phyloP scores from a whole-genome alignment of 1,284 basidiomycete species.

The Neolentinus lepideus region DNA sequence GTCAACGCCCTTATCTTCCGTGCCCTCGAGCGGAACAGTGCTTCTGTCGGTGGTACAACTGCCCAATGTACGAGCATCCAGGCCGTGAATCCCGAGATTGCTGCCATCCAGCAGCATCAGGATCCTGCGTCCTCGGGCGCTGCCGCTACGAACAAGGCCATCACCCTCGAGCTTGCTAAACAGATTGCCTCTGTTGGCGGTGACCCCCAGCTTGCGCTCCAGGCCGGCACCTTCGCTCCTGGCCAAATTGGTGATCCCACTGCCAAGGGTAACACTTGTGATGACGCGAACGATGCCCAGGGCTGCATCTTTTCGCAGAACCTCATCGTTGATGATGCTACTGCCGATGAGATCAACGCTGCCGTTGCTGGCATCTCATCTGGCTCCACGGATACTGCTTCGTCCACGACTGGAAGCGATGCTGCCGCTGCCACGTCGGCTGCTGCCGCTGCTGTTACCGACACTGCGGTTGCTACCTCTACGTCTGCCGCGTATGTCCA shows the following conservation, averaged over 20 bases:
- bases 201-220: constrained; percentile 50
- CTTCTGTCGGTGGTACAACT: constrained; percentile 41
- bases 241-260: constrained; percentile 47
- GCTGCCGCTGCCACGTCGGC: constrained; percentile 8
- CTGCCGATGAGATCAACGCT: constrained; percentile 50
- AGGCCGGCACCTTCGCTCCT: constrained; percentile 60
- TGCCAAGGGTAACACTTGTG: constrained; percentile 42
- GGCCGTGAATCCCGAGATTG: constrained; percentile 60
- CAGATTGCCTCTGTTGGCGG: constrained; percentile 61
- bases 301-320: constrained; percentile 63
- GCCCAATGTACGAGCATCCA: constrained; percentile 45
- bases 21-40: constrained; percentile 64
- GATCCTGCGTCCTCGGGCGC: constrained; percentile 57
- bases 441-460: constrained; percentile 12
- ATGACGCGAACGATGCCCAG: constrained; percentile 41
- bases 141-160: constrained; percentile 54
- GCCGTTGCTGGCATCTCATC: constrained; percentile 32
- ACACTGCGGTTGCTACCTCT: constrained; percentile 12
- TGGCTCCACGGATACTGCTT: constrained; percentile 8
- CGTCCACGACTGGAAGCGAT: constrained; percentile 9
- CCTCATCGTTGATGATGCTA: constrained; percentile 49
- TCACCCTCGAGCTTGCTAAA: constrained; percentile 50
- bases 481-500: constrained; percentile 11
- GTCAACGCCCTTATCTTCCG: constrained; percentile 57
- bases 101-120: constrained; percentile 61